A percentile compares a stretch with the other conserved stretches of the same genome.
These are phyloP conservation scores for Cyberlindnera sargentensis DNA, from an alignment of 805 yeast species.

Conservation along the genomic window DNA sequence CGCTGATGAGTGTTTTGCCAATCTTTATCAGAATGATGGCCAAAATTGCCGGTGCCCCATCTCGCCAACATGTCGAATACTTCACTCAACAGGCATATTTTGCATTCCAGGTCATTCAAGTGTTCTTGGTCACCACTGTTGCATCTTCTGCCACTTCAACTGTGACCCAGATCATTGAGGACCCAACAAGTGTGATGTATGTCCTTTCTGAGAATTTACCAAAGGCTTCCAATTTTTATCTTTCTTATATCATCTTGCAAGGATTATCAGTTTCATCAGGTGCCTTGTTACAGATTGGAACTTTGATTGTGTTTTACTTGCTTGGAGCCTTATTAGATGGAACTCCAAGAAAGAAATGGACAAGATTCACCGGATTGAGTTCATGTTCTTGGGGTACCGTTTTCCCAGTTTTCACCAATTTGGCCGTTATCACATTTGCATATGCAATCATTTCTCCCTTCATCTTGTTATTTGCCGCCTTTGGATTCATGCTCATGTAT, in stretches of 20 bases:
- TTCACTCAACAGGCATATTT: constrained; percentile 64
- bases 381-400: constrained; percentile 64
- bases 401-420: constrained; percentile 68
- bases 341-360: constrained; percentile 63
- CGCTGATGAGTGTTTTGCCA: constrained; percentile 63
- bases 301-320: constrained; percentile 51
- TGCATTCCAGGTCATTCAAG: constrained; percentile 65
- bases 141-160: constrained; percentile 68
- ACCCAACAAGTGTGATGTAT: constrained; percentile 52
- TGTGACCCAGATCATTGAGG: constrained; percentile 51
- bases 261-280: constrained; percentile 63
- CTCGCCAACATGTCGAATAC: constrained; percentile 51
- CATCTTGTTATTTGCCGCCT: constrained; percentile 65
- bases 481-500: constrained; percentile 65
- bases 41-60: constrained; percentile 47
- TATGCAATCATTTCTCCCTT: constrained; percentile 77
- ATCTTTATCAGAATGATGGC: constrained; percentile 60
- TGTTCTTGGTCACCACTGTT: constrained; percentile 62
- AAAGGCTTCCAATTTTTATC: constrained; percentile 64
- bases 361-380: constrained; percentile 47
- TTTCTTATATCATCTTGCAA: constrained; percentile 61
- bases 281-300: constrained; percentile 53
- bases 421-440: constrained; percentile 61
- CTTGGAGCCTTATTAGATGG: constrained; percentile 50
- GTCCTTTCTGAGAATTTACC: constrained; percentile 65